Base-by-base conservation (phyloP, 2,329 filamentous ascomycete species). In the Hypoxylon rubiginosum region DNA sequence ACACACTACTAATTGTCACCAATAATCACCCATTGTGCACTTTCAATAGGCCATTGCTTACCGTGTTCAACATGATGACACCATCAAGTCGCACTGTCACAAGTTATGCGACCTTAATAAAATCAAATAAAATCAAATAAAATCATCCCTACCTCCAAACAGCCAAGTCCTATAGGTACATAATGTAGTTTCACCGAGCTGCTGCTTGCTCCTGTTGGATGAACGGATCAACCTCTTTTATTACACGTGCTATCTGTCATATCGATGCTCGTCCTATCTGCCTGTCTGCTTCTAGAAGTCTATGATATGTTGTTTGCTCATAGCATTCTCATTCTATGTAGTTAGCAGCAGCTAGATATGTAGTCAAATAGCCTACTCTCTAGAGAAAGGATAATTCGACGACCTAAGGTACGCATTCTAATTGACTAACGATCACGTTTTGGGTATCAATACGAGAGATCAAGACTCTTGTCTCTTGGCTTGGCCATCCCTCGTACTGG, bases 101-200 rank as follows among this genome's bases (percentile, higher is more conserved):
- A 19, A 49, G 36, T 58, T 58, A 65, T 65, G 62, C 62, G 17
- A 45, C 24, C 58, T 56, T 45, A 56, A 17, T 43, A 43, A 21
- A 45, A 24, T 24, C 36, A 46, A n/a, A n/a, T n/a, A n/a, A n/a
- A n/a, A n/a, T n/a, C n/a, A n/a, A n/a, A n/a, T n/a, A n/a, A n/a
- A n/a, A n/a, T n/a, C n/a, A n/a, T 39, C 34, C 34, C 34, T 36
- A 36, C 34, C 34, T 34, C 9, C 32, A 36, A 36, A 36, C 34
- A 36, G 34, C 34, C 34, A 36, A 15, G 34, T 15, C 2, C 9
- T 34, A 34, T 17, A 9, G 13, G 36, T n/a, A 41, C 11, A 19
- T n/a, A n/a, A 30, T 6, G n/a, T 52, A 56, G 66, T 67, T 64
- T 69, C 67, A 67, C 67, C 59, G 54, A 61, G 57, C 62, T 65